Evolutionary conservation across 2,329 filamentous ascomycete genomes (phyloP).

Genomic region (Colletotrichum tanaceti): DNA sequence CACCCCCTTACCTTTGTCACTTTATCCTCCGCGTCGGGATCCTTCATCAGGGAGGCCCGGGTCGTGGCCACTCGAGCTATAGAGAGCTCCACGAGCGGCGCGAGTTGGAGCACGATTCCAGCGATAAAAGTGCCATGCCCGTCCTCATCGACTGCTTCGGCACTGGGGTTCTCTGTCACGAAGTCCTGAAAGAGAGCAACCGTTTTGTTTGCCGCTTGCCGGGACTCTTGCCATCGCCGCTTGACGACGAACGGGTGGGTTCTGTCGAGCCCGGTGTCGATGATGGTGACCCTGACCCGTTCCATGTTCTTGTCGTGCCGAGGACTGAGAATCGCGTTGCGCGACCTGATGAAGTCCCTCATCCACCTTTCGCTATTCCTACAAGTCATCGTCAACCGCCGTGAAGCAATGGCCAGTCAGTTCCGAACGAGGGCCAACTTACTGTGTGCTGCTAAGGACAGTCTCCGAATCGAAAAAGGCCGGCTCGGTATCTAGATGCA

Average conservation of each 20-base stretch:
- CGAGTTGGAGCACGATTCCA: conserved; percentile 14
- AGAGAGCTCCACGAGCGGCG: conserved; percentile 18
- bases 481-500: background rate
- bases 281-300: conserved; percentile 15
- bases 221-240: background rate
- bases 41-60: background rate
- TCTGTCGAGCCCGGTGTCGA: conserved; percentile 18
- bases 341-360: conserved; percentile 4
- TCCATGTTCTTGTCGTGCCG: conserved; percentile 11
- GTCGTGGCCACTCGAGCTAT: conserved; percentile 12
- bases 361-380: conserved; percentile 9
- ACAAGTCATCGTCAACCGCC: background rate
- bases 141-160: conserved; percentile 10
- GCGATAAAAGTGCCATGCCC: conserved; percentile 21
- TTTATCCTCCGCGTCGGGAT: conserved; percentile 3
- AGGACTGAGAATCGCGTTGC: conserved; percentile 1
- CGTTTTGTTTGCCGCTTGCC: background rate
- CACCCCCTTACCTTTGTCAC: conserved; percentile 1
- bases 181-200: conserved; percentile 19
- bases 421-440: background rate
- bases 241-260: conserved; percentile 21
- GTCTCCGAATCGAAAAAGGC: conserved; percentile 9
- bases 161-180: conserved; percentile 1
- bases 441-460: conserved; percentile 3
- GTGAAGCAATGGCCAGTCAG: background rate